A percentile compares a stretch with the other conserved stretches of the same genome.
Conservation (phyloP, 2,329 filamentous ascomycete genomes). For the Didymella keratinophila region DNA sequence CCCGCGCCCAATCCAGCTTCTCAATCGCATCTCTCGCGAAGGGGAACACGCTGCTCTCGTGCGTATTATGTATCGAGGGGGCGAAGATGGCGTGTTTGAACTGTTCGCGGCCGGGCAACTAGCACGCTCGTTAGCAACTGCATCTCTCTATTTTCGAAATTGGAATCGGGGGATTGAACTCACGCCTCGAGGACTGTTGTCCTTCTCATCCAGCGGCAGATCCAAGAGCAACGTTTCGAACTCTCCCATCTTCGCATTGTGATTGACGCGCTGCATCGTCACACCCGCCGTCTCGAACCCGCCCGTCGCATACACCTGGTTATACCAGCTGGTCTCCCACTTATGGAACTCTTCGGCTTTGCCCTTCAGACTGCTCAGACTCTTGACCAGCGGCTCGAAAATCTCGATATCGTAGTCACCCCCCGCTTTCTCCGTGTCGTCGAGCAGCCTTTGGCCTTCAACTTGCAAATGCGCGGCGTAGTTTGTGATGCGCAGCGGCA, state of each 20-base stretch:
- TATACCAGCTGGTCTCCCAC: conserved; percentile 82
- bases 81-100: conserved; percentile 94
- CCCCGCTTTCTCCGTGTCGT: conserved; percentile 62
- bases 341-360: conserved; percentile 71
- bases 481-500: conserved; percentile 80
- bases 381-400: conserved; percentile 67
- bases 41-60: conserved; percentile 74
- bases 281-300: conserved; percentile 79
- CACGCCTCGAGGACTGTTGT: conserved; percentile 65
- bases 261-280: conserved; percentile 71
- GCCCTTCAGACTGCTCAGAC: conserved; percentile 66
- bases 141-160: no score
- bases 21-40: conserved; percentile 84
- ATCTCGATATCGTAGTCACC: conserved; percentile 55
- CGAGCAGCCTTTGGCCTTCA: conserved; percentile 73
- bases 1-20: conserved; percentile 72
- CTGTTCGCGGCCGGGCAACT: conserved; percentile 82
- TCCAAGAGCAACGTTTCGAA: conserved; percentile 90
- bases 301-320: conserved; percentile 71
- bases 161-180: no score
- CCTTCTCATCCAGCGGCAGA: conserved; percentile 63
- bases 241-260: conserved; percentile 78
- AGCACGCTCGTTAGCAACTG: no score
- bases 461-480: conserved; percentile 72
- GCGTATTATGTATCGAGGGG: conserved; percentile 77